Conservation (phyloP, 208 protist species). For the Leishmania mexicana region DNA sequence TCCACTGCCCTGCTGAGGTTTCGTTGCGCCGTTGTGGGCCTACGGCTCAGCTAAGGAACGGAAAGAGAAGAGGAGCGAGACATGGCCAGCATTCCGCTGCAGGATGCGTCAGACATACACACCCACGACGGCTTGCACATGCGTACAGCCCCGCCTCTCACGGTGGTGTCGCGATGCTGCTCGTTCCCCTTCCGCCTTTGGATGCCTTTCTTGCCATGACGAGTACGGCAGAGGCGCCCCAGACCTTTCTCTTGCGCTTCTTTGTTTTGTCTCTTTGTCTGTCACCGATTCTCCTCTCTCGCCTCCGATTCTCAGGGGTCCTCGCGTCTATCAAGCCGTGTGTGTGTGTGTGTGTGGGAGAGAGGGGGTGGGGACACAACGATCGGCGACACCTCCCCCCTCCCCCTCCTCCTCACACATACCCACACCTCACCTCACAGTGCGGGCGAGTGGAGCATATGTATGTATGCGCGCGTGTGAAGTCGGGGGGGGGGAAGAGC, state of each 20-base stretch:
- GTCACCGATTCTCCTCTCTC: no score
- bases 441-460: neutral
- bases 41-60: neutral
- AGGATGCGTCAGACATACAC: neutral
- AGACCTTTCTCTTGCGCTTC: neutral
- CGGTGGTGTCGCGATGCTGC: neutral
- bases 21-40: neutral
- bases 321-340: neutral
- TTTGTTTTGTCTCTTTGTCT: neutral
- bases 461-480: neutral
- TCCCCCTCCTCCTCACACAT: neutral
- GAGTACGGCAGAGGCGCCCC: neutral
- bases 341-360: neutral
- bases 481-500: neutral
- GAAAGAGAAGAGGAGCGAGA: neutral
- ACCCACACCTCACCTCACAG: neutral
- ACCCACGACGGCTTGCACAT: neutral
- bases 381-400: neutral
- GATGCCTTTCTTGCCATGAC: neutral
- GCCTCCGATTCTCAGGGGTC: neutral
- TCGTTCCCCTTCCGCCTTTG: no score
- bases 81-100: neutral
- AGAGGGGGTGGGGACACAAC: neutral
- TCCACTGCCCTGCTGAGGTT: neutral
- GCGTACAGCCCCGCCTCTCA: neutral